Evolutionary conservation across 2,329 filamentous ascomycete genomes (phyloP).

Genomic region (Talaromyces sp.): DNA sequence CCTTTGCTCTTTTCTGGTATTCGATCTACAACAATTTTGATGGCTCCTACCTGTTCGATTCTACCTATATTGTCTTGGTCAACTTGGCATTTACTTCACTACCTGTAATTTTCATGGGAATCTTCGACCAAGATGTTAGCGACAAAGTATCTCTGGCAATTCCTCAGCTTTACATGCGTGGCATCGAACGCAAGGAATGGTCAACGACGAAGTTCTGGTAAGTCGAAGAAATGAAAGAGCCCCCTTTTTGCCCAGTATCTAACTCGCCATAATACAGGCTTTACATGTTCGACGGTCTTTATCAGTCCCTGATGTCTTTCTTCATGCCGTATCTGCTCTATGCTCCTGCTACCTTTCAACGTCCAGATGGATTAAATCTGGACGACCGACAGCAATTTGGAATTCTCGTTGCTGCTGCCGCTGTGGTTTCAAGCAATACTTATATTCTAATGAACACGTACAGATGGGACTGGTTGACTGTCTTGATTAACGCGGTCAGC

Average conservation of each 20-base stretch:
- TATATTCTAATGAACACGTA: conserved; percentile 97
- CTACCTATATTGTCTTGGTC: conserved; percentile 94
- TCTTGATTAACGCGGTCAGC: conserved; percentile 76
- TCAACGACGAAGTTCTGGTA: conserved; percentile 95
- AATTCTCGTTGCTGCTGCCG: conserved; percentile 77
- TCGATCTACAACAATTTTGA: conserved; percentile 95
- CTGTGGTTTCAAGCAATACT: conserved; percentile 82
- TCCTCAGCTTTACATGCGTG: conserved; percentile 88
- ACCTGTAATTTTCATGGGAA: conserved; percentile 90
- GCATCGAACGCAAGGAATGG: conserved; percentile 96
- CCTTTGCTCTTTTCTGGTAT: conserved; percentile 94
- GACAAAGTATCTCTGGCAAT: conserved; percentile 91
- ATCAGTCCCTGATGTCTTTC: conserved; percentile 90
- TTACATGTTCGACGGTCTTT: conserved; percentile 92
- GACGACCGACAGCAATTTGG: conserved; percentile 80
- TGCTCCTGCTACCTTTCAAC: conserved; percentile 62
- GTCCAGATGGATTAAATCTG: conserved; percentile 68
- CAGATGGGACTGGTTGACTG: conserved; percentile 95
- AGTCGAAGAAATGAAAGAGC: conserved; percentile 24
- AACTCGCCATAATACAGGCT: conserved; percentile 49
- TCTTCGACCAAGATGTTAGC: conserved; percentile 93
- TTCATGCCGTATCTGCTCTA: conserved; percentile 88
- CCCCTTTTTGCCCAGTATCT: background rate
- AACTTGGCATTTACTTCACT: conserved; percentile 96
- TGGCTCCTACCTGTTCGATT: conserved; percentile 94